phyloP scores from a whole-genome alignment of 257 asterid species.

The Nicotiana tabacum region DNA sequence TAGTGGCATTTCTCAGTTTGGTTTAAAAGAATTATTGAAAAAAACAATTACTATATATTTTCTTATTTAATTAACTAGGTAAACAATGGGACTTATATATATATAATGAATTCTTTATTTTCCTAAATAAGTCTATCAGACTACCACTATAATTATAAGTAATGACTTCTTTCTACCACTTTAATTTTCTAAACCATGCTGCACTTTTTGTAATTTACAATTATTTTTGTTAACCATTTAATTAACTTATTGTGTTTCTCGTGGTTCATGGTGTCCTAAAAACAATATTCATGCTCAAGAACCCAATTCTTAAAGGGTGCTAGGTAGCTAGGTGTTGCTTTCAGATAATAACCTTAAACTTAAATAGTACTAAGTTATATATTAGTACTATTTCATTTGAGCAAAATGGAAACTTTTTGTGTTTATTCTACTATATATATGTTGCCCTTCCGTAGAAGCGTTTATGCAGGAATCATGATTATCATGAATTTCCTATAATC shows the following conservation, averaged over 20 bases:
- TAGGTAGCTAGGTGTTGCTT: not conserved
- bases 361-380: not conserved
- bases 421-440: too few relatives aligned
- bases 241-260: not conserved
- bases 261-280: not conserved
- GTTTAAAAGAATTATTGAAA: not conserved
- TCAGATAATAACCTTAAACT: not conserved
- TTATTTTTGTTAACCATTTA: not conserved
- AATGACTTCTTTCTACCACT: not conserved
- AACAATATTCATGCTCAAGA: not conserved
- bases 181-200: not conserved
- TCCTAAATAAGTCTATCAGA: not conserved
- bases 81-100: not conserved
- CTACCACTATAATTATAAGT: not conserved
- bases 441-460: not conserved
- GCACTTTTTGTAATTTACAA: not conserved
- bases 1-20: not conserved
- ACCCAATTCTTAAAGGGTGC: not conserved
- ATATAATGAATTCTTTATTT: not conserved
- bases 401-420: too few relatives aligned
- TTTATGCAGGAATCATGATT: not conserved
- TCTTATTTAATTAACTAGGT: not conserved
- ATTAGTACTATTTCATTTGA: not conserved
- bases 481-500: not conserved
- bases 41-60: not conserved